Base-by-base conservation (phyloP, 2,329 filamentous ascomycete species). In the Colletotrichum lupini region DNA sequence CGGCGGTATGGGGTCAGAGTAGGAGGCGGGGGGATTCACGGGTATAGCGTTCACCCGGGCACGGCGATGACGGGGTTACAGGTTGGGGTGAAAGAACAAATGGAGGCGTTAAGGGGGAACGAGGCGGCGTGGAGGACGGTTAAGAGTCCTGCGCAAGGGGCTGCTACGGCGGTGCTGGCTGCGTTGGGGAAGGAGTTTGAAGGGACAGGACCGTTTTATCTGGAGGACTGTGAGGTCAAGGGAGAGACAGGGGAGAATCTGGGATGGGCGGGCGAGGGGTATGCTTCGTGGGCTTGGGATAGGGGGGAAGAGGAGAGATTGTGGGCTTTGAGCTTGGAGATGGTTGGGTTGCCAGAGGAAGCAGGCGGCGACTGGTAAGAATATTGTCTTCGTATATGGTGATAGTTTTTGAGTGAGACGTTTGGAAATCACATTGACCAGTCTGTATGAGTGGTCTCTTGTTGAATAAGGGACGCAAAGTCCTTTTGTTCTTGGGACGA, bases 161-260 rank as follows among this genome's bases (percentile, higher is more conserved):
- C 86, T 35, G 84, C 87, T 1, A 88, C 86, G 9, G 81, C 80
- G 4, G 80, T 87, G 1, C 85, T 81, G 78, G 86, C 85, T 0
- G 85, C 84, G 0, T 74, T 85, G 5, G 79, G 76, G 5, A 80
- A 78, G 65, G 82, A 81, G 42, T 49, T 26, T 79, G 83, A 87
- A 76, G 82, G 80, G 6, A 84, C 81, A 72, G 87, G 85, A 2
- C 85, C 85, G 7, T 81, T 80, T 69, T 88, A 87, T 75, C 75
- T 88, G 30, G 79, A 80, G 24, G 77, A 88, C 70, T 85, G 84
- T 75, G 77, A 19, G 63, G 52, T 46, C 3, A 46, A 56, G 46
- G 46, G 30, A 24, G 49, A 68, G 66, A 37, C 66, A 3, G 16
- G 37, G 57, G 30, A 35, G 46, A 62, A 57, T 12, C 6, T 56